These are phyloP conservation scores for Sarocladium oryzae DNA, from an alignment of 2,329 filamentous ascomycete genomes.

Conservation along the genomic window DNA sequence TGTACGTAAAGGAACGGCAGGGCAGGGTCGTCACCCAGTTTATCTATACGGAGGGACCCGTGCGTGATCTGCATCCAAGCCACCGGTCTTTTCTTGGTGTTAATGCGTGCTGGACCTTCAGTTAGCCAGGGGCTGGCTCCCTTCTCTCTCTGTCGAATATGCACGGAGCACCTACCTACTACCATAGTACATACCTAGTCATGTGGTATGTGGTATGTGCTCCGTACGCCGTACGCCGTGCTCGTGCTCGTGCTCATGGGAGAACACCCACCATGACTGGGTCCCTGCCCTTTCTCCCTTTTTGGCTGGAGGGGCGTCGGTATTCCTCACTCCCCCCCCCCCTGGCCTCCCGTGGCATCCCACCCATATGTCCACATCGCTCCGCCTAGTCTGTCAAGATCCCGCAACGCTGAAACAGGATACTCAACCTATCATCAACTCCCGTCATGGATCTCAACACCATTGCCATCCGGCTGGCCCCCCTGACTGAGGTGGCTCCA, in stretches of 20 bases:
- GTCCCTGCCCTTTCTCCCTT: not conserved
- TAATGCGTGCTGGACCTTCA: slow-evolving; percentile 2
- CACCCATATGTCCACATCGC: slow-evolving; percentile 7
- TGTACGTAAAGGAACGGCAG: no score
- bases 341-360: slow-evolving; percentile 3
- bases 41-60: not conserved
- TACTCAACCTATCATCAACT: slow-evolving; percentile 4
- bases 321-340: not conserved
- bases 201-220: no score
- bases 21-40: not conserved
- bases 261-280: no score
- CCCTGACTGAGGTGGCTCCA: not conserved
- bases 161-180: no score
- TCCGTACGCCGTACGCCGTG: no score
- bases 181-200: no score
- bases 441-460: slow-evolving; percentile 5
- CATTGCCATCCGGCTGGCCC: no score
- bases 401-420: slow-evolving; percentile 7
- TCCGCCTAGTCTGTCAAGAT: slow-evolving; percentile 4
- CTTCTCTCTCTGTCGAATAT: not conserved
- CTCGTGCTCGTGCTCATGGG: no score
- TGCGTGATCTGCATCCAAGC: slow-evolving; percentile 8
- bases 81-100: slow-evolving; percentile 3
- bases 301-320: slow-evolving; percentile 3
- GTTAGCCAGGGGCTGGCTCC: no score